Conservation (phyloP, 306 rosid species). For the Prosopis cineraria region DNA sequence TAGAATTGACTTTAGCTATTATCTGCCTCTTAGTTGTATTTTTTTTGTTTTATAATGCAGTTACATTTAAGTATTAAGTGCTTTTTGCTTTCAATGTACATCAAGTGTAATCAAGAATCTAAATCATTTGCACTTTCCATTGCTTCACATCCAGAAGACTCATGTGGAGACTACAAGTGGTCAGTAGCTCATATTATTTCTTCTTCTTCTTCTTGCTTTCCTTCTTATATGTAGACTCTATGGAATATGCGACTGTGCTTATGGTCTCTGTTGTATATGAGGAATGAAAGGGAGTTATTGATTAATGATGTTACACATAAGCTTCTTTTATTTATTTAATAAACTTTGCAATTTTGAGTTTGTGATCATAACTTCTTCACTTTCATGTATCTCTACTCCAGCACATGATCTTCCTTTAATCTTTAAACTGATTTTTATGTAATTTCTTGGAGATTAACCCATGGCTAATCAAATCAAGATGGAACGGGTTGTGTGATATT, state of each 20-base stretch:
- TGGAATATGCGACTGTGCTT: neutral
- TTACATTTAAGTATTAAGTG: neutral
- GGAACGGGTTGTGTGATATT: neutral
- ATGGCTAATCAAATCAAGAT: neutral
- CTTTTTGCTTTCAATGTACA: conserved; percentile 14
- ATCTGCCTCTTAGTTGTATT: neutral
- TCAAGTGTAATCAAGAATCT: conserved; percentile 19
- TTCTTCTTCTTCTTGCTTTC: neutral
- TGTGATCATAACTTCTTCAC: neutral
- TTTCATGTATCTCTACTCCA: neutral
- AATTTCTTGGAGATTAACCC: neutral
- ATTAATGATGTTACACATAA: conserved; percentile 11
- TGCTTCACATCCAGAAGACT: neutral
- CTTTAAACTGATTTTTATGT: neutral
- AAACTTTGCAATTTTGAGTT: neutral
- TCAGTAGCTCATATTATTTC: neutral
- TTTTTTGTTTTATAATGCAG: neutral
- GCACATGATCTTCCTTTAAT: neutral
- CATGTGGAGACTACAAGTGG: neutral
- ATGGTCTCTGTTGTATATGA: neutral
- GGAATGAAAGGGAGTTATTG: neutral
- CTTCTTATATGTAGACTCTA: neutral
- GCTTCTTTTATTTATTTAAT: neutral
- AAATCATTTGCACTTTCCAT: neutral
- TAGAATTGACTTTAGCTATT: conserved; percentile 6